These are phyloP conservation scores for Pseudopyrenochaeta lycopersici DNA, from an alignment of 2,329 filamentous ascomycete species.

Conservation along the genomic window DNA sequence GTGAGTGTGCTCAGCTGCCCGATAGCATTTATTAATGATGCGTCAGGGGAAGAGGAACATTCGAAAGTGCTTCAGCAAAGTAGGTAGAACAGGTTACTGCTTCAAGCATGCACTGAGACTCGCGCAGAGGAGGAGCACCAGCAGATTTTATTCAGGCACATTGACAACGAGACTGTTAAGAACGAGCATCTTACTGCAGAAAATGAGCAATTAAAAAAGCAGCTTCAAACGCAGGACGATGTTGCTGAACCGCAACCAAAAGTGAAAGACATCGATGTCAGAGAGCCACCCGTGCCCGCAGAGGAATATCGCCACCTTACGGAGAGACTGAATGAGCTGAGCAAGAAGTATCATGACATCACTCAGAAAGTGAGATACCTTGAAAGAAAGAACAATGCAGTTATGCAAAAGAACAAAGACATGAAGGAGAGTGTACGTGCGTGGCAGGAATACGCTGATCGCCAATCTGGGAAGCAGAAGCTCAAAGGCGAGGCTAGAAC, in stretches of 20 bases:
- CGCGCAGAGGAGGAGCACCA: conserved; percentile 39
- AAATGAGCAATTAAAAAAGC: conserved; percentile 27
- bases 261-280: conserved; percentile 1
- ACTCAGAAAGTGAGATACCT: conserved; percentile 41
- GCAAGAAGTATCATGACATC: conserved; percentile 38
- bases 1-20: conserved; percentile 24
- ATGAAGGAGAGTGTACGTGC: conserved; percentile 52
- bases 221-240: conserved; percentile 18
- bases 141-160: conserved; percentile 29
- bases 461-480: conserved; percentile 34
- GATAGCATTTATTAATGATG: conserved; percentile 4
- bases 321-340: conserved; percentile 44
- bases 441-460: conserved; percentile 50
- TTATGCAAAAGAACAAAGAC: conserved; percentile 47
- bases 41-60: conserved; percentile 36
- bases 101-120: conserved; percentile 6
- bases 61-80: conserved; percentile 36
- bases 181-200: conserved; percentile 30
- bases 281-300: conserved; percentile 15
- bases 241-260: conserved; percentile 2
- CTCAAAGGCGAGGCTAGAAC: conserved; percentile 20
- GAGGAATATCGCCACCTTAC: conserved; percentile 38
- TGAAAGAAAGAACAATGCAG: conserved; percentile 42
- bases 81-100: conserved; percentile 12
- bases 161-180: conserved; percentile 30